A percentile compares a stretch with the other conserved stretches of the same genome.
These are phyloP conservation scores for Yarrowia osloensis DNA, from an alignment of 805 yeast species.

Conservation along the genomic window DNA sequence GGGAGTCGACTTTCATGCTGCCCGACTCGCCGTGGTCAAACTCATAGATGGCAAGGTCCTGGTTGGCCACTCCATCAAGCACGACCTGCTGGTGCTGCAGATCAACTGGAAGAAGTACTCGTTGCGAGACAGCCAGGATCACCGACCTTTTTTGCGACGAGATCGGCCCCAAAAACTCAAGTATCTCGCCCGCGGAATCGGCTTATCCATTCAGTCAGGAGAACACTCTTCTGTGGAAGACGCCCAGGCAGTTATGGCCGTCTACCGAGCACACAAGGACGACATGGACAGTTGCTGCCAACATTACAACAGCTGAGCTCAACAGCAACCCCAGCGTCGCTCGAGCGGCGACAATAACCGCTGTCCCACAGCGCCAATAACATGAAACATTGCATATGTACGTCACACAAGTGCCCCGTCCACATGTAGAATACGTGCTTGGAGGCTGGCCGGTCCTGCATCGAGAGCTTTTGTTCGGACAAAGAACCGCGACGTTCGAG, in stretches of 20 bases:
- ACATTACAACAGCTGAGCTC: not conserved
- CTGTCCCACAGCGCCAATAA: not conserved
- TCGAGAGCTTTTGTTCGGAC: not conserved
- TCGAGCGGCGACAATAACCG: not conserved
- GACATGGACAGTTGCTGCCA: slow-evolving; percentile 8
- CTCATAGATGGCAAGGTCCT: slow-evolving; percentile 53
- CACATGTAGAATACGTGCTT: not conserved
- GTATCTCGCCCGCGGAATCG: slow-evolving; percentile 66
- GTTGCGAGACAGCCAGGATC: slow-evolving; percentile 75
- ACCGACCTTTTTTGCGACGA: slow-evolving; percentile 48
- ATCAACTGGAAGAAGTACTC: slow-evolving; percentile 64
- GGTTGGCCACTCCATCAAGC: slow-evolving; percentile 83
- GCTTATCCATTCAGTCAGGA: slow-evolving; percentile 73
- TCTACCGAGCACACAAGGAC: slow-evolving; percentile 61
- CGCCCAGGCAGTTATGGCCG: slow-evolving; percentile 81
- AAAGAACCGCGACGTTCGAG: not conserved
- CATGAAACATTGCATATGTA: not conserved
- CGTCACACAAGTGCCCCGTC: not conserved
- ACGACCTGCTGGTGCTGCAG: slow-evolving; percentile 70
- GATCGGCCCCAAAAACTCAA: slow-evolving; percentile 38
- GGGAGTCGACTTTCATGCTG: slow-evolving; percentile 68
- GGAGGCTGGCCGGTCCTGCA: slow-evolving; percentile 5
- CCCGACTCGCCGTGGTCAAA: slow-evolving; percentile 58
- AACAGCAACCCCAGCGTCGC: not conserved
- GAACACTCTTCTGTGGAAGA: slow-evolving; percentile 89